Base-by-base conservation (phyloP, 192 early-diverging fungal species). In the Allomyces arbusculus region DNA sequence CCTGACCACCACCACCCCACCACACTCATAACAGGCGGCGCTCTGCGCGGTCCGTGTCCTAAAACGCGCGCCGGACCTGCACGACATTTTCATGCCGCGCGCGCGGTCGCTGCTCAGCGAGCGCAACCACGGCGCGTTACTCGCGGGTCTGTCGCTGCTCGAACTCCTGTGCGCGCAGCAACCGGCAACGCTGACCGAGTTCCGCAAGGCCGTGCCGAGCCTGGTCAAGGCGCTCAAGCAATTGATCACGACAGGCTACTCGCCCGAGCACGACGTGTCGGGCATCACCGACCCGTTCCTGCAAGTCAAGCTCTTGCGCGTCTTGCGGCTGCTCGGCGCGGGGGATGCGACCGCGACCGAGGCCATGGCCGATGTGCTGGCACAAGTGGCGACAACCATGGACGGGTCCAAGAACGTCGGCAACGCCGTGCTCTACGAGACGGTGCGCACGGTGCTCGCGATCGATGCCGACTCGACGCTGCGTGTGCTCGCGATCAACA, bases 261-360 rank as follows among this genome's bases (percentile, higher is more conserved):
- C 88, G 24, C 83, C 91, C n/a, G 96, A 99, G 74, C 91, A 99
- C 70, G 91, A 92, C 76, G 96, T 99, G 25, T 88, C 83, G 61
- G 94, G 92, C 33, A 86, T 97, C 45, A 89, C 87, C 20, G 92
- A 99, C 74, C 96, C 96, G 43, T 99, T 97, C 78, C 75, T 99
- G 61, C 94, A 97, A 74, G 90, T 96, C 50, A 92, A 92, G 69
- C 82, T 94, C 23, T 72, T 99, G 61, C 82, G 91, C 4, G 76
- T 99, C 45, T 78, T 99, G 70, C 80, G 94, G 33, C 82, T 95
- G 63, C 79, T 95, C 33, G 90, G 86, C n/a, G 79, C 84, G 62
- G 81, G 86, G 69, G 88, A 94, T 69, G 80, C 82, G 7, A 81
- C 81, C 63, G 87, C 87, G 43, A 86, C 86, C 55, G 96, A 99